A percentile compares a stretch with the other conserved stretches of the same genome.
Conservation (phyloP, 1,284 basidiomycete species). For the Apiotrichum laibachii region DNA sequence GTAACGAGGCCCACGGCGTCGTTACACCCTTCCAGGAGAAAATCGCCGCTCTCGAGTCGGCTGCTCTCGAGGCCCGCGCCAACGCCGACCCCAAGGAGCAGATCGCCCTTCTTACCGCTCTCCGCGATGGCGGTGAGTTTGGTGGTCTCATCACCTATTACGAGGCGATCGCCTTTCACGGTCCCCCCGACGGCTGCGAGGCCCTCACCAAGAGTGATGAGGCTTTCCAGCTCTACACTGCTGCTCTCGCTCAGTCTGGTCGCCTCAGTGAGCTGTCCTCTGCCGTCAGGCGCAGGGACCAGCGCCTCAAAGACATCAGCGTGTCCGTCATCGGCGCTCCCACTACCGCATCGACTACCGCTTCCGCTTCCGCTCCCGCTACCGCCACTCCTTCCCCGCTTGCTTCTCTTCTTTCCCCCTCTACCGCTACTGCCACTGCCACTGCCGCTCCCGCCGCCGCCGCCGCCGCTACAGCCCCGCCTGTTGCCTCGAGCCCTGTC, state of each 20-base stretch:
- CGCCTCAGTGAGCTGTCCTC: constrained; percentile 33
- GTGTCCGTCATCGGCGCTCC: not conserved
- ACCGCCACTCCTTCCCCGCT: not conserved
- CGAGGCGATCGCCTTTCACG: constrained; percentile 36
- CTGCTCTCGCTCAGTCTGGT: constrained; percentile 32
- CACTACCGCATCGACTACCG: not conserved
- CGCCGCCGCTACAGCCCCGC: constrained; percentile 32
- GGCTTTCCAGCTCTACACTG: constrained; percentile 37
- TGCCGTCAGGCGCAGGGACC: constrained; percentile 35
- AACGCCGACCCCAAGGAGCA: constrained; percentile 27
- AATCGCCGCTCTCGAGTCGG: constrained; percentile 44
- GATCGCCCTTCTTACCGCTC: constrained; percentile 35
- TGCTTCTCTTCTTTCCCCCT: not conserved
- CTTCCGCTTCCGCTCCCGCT: constrained; percentile 4
- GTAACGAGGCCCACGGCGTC: constrained; percentile 7
- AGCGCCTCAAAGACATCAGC: constrained; percentile 12
- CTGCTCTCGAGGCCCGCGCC: constrained; percentile 26
- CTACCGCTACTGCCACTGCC: constrained; percentile 34
- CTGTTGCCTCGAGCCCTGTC: constrained; percentile 35
- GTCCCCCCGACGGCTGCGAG: constrained; percentile 19
- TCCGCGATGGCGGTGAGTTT: constrained; percentile 36
- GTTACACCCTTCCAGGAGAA: constrained; percentile 40
- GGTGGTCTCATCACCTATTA: constrained; percentile 40
- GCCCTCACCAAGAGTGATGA: constrained; percentile 35
- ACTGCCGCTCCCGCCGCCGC: constrained; percentile 10